Evolutionary conservation across 179 eudicot species (phyloP).

Genomic region (Silene noctiflora): DNA sequence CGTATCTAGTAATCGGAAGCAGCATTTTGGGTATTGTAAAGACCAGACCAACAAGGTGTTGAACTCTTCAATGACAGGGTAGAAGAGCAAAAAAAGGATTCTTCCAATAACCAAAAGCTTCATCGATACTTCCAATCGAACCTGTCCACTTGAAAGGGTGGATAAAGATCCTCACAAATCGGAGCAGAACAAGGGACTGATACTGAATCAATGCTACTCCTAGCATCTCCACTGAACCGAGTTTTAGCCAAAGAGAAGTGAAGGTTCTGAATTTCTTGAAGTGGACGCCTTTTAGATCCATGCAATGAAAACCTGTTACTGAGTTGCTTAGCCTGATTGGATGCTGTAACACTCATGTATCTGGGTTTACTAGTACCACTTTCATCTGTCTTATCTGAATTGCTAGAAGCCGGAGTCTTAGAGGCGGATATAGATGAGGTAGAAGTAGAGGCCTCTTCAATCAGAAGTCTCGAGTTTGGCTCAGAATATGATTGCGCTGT

Average conservation of each 20-base stretch:
- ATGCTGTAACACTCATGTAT: slow-evolving; percentile 77
- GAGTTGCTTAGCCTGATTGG: slow-evolving; percentile 73
- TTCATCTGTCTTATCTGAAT: slow-evolving; percentile 35
- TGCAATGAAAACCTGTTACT: slow-evolving; percentile 16
- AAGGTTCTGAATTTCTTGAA: slow-evolving; percentile 32
- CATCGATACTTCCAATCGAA: slow-evolving; percentile 34
- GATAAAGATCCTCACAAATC: slow-evolving; percentile 59
- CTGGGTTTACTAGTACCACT: slow-evolving; percentile 43
- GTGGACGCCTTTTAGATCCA: slow-evolving; percentile 32
- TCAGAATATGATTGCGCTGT: slow-evolving; percentile 44
- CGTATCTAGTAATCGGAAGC: slow-evolving; percentile 8
- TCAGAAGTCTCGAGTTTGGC: slow-evolving; percentile 35
- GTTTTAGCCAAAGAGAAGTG: slow-evolving; percentile 33
- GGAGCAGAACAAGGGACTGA: slow-evolving; percentile 38
- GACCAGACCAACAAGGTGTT: slow-evolving; percentile 51
- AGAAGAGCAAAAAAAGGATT: slow-evolving; percentile 19
- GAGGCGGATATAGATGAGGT: slow-evolving; percentile 48
- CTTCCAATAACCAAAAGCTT: slow-evolving; percentile 15
- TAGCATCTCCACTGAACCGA: slow-evolving; percentile 44
- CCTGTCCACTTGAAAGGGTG: slow-evolving; percentile 40
- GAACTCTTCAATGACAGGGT: slow-evolving; percentile 30
- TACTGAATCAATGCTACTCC: slow-evolving; percentile 53
- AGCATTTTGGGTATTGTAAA: slow-evolving; percentile 16
- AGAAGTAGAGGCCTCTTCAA: slow-evolving; percentile 58
- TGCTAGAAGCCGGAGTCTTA: slow-evolving; percentile 42